Conservation (phyloP, 768 basidiomycete species). For the Leccinum uliginosum region DNA sequence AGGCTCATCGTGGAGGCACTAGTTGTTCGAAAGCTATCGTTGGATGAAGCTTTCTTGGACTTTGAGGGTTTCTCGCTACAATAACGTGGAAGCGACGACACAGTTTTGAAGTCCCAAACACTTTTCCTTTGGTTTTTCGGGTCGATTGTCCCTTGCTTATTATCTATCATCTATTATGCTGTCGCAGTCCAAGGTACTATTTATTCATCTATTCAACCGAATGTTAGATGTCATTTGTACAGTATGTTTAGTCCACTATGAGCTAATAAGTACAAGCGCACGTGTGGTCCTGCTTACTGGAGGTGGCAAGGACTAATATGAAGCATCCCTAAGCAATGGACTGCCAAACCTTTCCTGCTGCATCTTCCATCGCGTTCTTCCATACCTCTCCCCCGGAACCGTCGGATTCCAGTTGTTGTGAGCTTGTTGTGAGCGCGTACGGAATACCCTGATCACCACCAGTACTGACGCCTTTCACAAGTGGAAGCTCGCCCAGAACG, state of each 20-base stretch:
- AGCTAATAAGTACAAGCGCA: no score
- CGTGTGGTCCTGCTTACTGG: no score
- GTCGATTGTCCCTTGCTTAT: neutral
- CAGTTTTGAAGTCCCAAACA: neutral
- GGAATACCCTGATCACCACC: constrained; percentile 70
- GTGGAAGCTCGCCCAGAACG: constrained; percentile 76
- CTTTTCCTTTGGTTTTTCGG: neutral
- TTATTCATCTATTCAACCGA: neutral
- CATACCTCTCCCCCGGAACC: constrained; percentile 30
- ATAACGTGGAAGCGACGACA: neutral
- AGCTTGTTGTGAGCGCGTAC: constrained; percentile 33
- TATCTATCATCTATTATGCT: neutral
- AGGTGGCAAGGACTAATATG: no score
- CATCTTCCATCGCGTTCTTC: constrained; percentile 28
- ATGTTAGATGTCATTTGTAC: neutral
- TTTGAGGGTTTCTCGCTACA: constrained; percentile 54
- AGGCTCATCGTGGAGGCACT: constrained; percentile 79
- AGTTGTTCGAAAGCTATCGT: constrained; percentile 70
- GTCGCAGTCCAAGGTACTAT: neutral
- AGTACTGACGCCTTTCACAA: constrained; percentile 69
- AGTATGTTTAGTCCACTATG: neutral
- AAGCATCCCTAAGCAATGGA: constrained; percentile 9
- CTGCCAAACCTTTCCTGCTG: constrained; percentile 30
- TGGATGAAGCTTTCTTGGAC: constrained; percentile 74
- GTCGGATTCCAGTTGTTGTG: constrained; percentile 13